Evolutionary conservation across 495 filamentous ascomycete species (phyloP), one percentile per base, ranked within the genome.

Genomic region (Pseudomonodictys pantanalensis): DNA sequence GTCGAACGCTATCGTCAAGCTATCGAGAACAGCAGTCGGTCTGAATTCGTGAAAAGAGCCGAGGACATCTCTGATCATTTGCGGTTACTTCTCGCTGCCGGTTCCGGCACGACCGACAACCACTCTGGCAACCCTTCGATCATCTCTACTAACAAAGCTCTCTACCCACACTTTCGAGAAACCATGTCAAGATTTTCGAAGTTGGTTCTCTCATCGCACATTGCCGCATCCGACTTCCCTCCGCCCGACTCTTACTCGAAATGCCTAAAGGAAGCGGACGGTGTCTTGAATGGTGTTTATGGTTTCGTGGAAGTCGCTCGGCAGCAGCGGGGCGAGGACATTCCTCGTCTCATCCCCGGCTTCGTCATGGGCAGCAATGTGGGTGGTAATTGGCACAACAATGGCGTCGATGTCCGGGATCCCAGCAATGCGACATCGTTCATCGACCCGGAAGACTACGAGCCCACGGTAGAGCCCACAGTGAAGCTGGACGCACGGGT

Each of bases 171-270:
- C 75, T 98, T 97, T 73, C 83, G 95, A 48, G 95, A 97, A 69
- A 97, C 96, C 87, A 98, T 98, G 93, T 97, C 93, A 4, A 89
- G 93, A 65, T 97, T 97, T 74, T 97, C 95, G 33, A 98, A 97
- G 72, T 79, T 98, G 33, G 95, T 98, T 22, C 83, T 98, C 30
- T 97, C 92, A 20, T 97, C 93, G n/a, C 93, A 97, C 71, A 96
- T 97, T 68, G 93, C 93, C 32, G 89, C 92, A 22, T 87, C 92
- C 26, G 93, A 97, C 71, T 97, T 88, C 83, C 90, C 91, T 20
- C 77, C 83, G 35, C 76, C 80, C 32, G 93, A 98, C 69, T 95
- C 92, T 1, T 86, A 90, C 56, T 81, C 91, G 44, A 98, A 98
- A 69, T 98, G 93, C 68, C 74, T 97, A 64, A 87, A 91, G 68